These are phyloP conservation scores for Aspergillus neoniger DNA, from an alignment of 2,329 filamentous ascomycete genomes.

Conservation along the genomic window DNA sequence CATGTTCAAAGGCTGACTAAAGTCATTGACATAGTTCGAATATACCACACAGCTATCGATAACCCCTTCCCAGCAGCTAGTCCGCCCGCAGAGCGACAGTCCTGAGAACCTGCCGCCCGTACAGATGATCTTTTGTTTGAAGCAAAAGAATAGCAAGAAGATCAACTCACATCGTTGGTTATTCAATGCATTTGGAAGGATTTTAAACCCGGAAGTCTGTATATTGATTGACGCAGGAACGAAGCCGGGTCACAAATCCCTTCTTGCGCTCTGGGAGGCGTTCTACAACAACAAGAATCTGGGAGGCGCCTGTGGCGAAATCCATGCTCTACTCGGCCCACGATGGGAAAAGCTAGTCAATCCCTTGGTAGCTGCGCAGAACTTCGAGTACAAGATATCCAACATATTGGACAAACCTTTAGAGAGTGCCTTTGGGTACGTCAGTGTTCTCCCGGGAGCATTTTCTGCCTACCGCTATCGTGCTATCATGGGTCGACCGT, in stretches of 20 bases:
- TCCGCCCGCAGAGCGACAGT: slow-evolving; percentile 83
- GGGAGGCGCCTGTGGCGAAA: slow-evolving; percentile 96
- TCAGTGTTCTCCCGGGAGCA: slow-evolving; percentile 95
- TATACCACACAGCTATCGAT: slow-evolving; percentile 97
- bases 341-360: slow-evolving; percentile 91
- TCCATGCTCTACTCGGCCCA: slow-evolving; percentile 93
- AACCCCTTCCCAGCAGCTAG: slow-evolving; percentile 94
- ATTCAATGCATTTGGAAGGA: slow-evolving; percentile 95
- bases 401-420: slow-evolving; percentile 98
- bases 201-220: slow-evolving; percentile 93
- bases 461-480: slow-evolving; percentile 98
- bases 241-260: slow-evolving; percentile 87
- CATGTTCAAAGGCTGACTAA: too few species aligned
- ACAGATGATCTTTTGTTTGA: slow-evolving; percentile 99
- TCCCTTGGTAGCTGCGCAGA: slow-evolving; percentile 91
- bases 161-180: slow-evolving; percentile 99
- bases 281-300: slow-evolving; percentile 99
- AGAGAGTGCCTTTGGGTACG: slow-evolving; percentile 95
- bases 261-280: slow-evolving; percentile 92
- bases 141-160: slow-evolving; percentile 99
- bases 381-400: slow-evolving; percentile 99
- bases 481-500: slow-evolving; percentile 93
- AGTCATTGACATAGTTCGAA: slow-evolving; percentile 62
- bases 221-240: slow-evolving; percentile 97
- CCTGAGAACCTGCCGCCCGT: slow-evolving; percentile 86